Base-by-base conservation (phyloP, 108 stramenopile genomes). In the Cylindrotheca fusiformis region DNA sequence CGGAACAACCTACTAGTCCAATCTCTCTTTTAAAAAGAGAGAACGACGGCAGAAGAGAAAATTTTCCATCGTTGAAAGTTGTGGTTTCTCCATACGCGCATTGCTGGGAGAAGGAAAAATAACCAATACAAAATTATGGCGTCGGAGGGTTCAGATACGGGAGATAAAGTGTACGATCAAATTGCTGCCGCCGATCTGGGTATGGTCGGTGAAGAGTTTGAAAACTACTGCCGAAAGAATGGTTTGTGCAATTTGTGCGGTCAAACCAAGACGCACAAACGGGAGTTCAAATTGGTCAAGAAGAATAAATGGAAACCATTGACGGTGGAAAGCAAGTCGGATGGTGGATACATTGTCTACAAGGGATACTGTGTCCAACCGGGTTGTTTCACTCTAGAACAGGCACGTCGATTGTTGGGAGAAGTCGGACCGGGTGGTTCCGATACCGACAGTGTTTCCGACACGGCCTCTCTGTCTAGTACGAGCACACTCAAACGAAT, bases 351-450 rank as follows among this genome's bases (percentile, higher is more conserved):
- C 52, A 47, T 61, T 24, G 77, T 78, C 22, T 78, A 78, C 55
- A 68, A 72, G 47, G 77, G 77, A 32, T 78, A 72, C 62, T 78
- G 77, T 46, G 26, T 78, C 8, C 67, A 68, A 29, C 71, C 71
- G 12, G 64, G 68, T 21, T 78, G 77, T 52, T 78, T 69, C 32
- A 73, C 77, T 27, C 26, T 78, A 47, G 68, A 72, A 20, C 69
- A 78, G 45, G 77, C 77, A 28, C 55, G 72, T 36, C 60, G 65
- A 32, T 44, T 65, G 52, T 58, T 63, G 25, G 72, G 72, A 19
- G 77, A 78, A 61, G 36, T 74, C 26, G 65, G 65, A 28, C 66
- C 62, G 3, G 59, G 36, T 22, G 2, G 36, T 41, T 14, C 6
- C 6, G 36, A 41, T 41, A 14, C 36, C 6, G 36, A 41, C 36